Evolutionary conservation across 768 basidiomycete species (phyloP).

Genomic region (Leucosporidium scottii): DNA sequence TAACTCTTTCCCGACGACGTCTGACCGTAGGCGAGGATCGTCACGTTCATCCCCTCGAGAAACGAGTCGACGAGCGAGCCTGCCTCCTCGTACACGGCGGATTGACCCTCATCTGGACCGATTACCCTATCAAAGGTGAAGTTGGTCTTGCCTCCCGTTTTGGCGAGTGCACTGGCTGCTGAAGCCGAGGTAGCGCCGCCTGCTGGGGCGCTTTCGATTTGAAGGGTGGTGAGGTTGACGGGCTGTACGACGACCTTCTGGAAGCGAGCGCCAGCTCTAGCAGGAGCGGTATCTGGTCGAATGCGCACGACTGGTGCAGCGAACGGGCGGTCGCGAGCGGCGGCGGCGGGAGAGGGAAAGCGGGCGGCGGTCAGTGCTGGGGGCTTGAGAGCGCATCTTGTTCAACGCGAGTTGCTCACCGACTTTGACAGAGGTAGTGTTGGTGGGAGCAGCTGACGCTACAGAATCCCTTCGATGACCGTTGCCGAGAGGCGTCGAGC

Average conservation of each 20-base stretch:
- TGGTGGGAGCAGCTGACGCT: slow-evolving; percentile 1
- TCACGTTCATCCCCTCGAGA: slow-evolving; percentile 92
- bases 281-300: slow-evolving; percentile 74
- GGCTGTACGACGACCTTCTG: slow-evolving; percentile 82
- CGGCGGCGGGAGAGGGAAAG: not conserved
- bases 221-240: slow-evolving; percentile 60
- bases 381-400: not conserved
- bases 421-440: slow-evolving; percentile 84
- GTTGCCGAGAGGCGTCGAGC: slow-evolving; percentile 2
- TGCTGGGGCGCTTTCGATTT: slow-evolving; percentile 61
- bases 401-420: slow-evolving; percentile 50
- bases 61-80: slow-evolving; percentile 78
- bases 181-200: slow-evolving; percentile 39
- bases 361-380: not conserved
- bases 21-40: slow-evolving; percentile 95
- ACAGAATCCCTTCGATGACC: not conserved
- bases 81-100: slow-evolving; percentile 74
- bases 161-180: slow-evolving; percentile 50
- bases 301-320: slow-evolving; percentile 67
- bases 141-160: slow-evolving; percentile 53
- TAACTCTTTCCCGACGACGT: slow-evolving; percentile 95
- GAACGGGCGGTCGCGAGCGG: not conserved
- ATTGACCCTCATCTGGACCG: slow-evolving; percentile 73
- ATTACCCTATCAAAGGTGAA: slow-evolving; percentile 96
- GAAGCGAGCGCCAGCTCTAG: slow-evolving; percentile 80